Evolutionary conservation across 1,139 yeast species (phyloP), one percentile per base, ranked within the genome.

Genomic region (Taiozyma sp.): DNA sequence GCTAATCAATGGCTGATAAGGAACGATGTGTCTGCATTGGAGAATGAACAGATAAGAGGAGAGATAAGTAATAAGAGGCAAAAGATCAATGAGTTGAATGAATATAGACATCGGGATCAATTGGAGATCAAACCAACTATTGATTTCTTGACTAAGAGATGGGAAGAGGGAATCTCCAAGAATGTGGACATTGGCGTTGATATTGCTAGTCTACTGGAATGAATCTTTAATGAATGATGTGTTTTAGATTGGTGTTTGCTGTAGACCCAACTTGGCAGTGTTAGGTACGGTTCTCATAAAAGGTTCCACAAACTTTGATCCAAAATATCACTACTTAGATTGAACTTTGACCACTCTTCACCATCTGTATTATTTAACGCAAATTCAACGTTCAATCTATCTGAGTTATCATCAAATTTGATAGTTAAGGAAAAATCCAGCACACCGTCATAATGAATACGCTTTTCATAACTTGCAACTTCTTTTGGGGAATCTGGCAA

Each of bases 101-200:
- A 43, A 2, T 50, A 53, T 40, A 52, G 65, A 35, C 50, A 54
- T 28, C 30, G 19, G 2, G 21, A 44, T 4, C 58, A 55, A 42
- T 7, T 24, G 3, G 61, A 57, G n/a, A 47, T 35, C 5, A 53
- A 55, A 24, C 54, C 57, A 2, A 52, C 53, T 3, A 24, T 59
- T 19, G 56, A 53, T 24, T 60, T 57, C 37, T 46, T 62, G 9
- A 47, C 52, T 1, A 47, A 57, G 24, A 52, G 62, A 49, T 59
- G 63, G 58, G 42, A 30, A 10, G 57, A 55, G n/a, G 51, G 61
- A 6, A 44, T 62, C 8, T 51, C 50, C 19, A 59, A 55, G 35
- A 56, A 59, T 30, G 49, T 62, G 1, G 59, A 60, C 14, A 47
- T 60, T 11, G 62, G 62, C 34, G 54, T 58, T 8, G 62, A 54